Percentiles rank a stretch among this genome's conserved stretches.
Evolutionary conservation across 306 rosid species (phyloP).

Genomic region (Fragaria iinumae): DNA sequence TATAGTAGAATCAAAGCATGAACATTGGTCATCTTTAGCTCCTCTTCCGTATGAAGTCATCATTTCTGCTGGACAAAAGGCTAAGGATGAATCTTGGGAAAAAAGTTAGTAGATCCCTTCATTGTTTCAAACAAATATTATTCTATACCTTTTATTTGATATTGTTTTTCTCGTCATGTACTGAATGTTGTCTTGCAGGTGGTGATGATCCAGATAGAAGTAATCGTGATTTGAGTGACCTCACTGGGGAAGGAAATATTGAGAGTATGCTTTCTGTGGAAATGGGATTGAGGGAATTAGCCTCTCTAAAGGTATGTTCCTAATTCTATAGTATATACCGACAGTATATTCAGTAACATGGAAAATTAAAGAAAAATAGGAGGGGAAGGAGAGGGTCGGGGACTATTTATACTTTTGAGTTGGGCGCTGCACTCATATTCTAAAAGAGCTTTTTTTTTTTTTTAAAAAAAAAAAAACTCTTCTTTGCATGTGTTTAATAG

Average conservation of each 20-base stretch:
- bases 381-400: background rate
- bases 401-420: background rate
- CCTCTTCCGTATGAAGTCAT: slow-evolving; percentile 95
- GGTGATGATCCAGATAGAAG: slow-evolving; percentile 65
- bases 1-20: slow-evolving; percentile 71
- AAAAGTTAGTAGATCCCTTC: slow-evolving; percentile 39
- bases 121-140: background rate
- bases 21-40: slow-evolving; percentile 92
- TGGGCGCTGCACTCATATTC: background rate
- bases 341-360: background rate
- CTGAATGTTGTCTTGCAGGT: slow-evolving; percentile 45
- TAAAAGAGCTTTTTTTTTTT: background rate
- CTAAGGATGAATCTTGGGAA: slow-evolving; percentile 86
- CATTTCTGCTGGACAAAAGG: slow-evolving; percentile 95
- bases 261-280: slow-evolving; percentile 98
- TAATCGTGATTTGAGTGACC: slow-evolving; percentile 78
- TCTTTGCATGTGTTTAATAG: background rate
- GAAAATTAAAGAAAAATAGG: background rate
- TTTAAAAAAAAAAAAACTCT: too few species aligned
- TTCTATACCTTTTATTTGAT: background rate
- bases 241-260: slow-evolving; percentile 88
- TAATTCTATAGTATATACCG: slow-evolving; percentile 6
- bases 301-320: slow-evolving; percentile 68
- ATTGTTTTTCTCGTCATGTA: background rate
- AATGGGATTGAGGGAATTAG: slow-evolving; percentile 86